These are phyloP conservation scores for Paraurostyla sp. DNA, from an alignment of 73 alveolate genomes.

Conservation along the genomic window DNA sequence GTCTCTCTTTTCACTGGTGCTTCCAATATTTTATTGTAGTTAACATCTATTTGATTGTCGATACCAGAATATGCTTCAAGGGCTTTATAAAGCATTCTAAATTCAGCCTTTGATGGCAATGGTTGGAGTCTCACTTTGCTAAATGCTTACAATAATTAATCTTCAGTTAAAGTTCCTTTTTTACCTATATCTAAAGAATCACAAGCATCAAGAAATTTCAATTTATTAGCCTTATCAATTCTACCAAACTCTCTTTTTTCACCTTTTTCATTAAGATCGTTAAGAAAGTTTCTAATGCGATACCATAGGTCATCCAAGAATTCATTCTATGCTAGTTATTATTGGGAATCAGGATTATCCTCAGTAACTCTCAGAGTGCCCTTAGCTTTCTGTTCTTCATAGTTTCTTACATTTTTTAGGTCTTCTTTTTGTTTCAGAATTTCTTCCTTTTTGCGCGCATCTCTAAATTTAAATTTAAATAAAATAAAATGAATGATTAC, in stretches of 20 bases:
- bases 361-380: neutral
- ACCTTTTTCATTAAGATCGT: constrained; percentile 45
- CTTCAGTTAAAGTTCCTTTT: constrained; percentile 14
- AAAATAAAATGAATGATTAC: neutral
- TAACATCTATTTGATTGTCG: neutral
- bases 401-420: neutral
- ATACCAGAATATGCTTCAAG: constrained; percentile 10
- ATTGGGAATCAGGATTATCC: neutral
- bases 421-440: constrained; percentile 13
- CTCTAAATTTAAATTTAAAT: constrained; percentile 29
- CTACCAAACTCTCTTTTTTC: constrained; percentile 45
- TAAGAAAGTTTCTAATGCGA: constrained; percentile 18
- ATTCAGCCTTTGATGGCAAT: constrained; percentile 11
- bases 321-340: neutral
- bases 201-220: constrained; percentile 20
- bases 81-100: neutral
- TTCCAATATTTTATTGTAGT: constrained; percentile 32
- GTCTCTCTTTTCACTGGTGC: constrained; percentile 35
- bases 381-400: constrained; percentile 55
- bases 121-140: neutral
- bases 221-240: neutral
- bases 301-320: constrained; percentile 47
- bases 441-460: constrained; percentile 49
- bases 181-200: neutral
- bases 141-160: neutral